A percentile compares a stretch with the other conserved stretches of the same genome.
Conservation (phyloP, 768 basidiomycete genomes). For the Gloeostereum incarnatum region DNA sequence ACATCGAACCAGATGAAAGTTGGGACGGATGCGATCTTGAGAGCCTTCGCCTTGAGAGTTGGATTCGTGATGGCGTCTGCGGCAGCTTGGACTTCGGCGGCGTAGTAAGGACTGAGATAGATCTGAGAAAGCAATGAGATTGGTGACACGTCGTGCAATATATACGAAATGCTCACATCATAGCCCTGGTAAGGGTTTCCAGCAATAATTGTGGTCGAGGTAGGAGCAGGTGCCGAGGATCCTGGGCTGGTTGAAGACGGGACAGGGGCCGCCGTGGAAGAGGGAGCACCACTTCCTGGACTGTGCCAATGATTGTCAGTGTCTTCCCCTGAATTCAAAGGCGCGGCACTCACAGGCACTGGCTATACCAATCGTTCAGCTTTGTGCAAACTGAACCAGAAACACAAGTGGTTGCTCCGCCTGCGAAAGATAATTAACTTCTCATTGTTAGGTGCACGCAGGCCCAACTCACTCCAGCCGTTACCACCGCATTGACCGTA, state of each 20-base stretch:
- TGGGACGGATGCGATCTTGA: slow-evolving; percentile 43
- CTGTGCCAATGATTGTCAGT: too few relatives aligned
- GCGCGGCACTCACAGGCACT: neutral
- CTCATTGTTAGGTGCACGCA: neutral
- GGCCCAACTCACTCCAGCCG: slow-evolving; percentile 4
- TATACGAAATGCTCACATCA: too few relatives aligned
- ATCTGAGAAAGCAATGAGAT: too few relatives aligned
- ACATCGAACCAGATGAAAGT: slow-evolving; percentile 57
- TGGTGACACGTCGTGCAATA: too few relatives aligned
- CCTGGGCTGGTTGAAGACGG: slow-evolving; percentile 1
- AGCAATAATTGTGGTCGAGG: neutral
- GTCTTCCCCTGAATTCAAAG: too few relatives aligned
- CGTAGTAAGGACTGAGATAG: slow-evolving; percentile 49
- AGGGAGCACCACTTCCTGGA: too few relatives aligned
- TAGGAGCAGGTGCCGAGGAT: neutral
- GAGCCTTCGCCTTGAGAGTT: slow-evolving; percentile 38
- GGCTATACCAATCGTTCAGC: neutral
- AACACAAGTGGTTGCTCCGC: slow-evolving; percentile 6
- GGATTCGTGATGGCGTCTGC: slow-evolving; percentile 39
- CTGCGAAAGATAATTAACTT: neutral
- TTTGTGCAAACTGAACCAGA: slow-evolving; percentile 4
- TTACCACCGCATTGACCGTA: slow-evolving; percentile 7
- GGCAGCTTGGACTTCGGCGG: slow-evolving; percentile 41
- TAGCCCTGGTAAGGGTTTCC: too few relatives aligned
- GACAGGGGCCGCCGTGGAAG: neutral